These are phyloP conservation scores for Amyloporia xantha DNA, from an alignment of 768 basidiomycete species.

Conservation along the genomic window DNA sequence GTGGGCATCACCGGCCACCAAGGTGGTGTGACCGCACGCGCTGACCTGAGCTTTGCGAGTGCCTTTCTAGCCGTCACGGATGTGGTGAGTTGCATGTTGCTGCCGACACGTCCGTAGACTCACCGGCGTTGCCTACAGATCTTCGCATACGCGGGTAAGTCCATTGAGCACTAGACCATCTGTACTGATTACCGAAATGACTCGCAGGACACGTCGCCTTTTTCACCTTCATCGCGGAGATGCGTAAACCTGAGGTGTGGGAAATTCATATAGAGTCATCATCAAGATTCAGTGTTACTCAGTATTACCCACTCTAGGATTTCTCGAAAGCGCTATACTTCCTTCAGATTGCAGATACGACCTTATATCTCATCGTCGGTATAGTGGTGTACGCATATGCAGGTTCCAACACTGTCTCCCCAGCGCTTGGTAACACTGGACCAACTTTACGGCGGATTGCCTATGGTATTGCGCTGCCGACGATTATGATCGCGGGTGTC, in stretches of 20 bases:
- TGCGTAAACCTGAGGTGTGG: slow-evolving; percentile 23
- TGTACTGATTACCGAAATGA: not conserved
- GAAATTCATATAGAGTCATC: not conserved
- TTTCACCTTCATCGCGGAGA: slow-evolving; percentile 27
- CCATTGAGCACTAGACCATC: not conserved
- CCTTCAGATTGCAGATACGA: slow-evolving; percentile 24
- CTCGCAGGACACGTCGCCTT: slow-evolving; percentile 23
- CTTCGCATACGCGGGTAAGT: slow-evolving; percentile 23
- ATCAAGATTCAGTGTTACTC: not conserved
- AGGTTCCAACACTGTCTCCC: slow-evolving; percentile 20
- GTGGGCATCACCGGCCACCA: slow-evolving; percentile 22
- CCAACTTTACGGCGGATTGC: slow-evolving; percentile 18
- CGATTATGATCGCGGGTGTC: slow-evolving; percentile 25
- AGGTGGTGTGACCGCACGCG: slow-evolving; percentile 13
- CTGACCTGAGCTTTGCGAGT: slow-evolving; percentile 18
- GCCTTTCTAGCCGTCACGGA: slow-evolving; percentile 26
- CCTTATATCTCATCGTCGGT: slow-evolving; percentile 25
- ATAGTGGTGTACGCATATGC: slow-evolving; percentile 24
- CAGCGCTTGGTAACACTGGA: slow-evolving; percentile 26
- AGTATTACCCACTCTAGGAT: slow-evolving; percentile 10
- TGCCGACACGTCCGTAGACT: too few species aligned
- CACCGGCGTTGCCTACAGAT: slow-evolving; percentile 10
- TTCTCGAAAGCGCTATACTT: slow-evolving; percentile 24
- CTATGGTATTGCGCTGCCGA: slow-evolving; percentile 26
- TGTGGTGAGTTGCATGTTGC: slow-evolving; percentile 20